Percentiles rank a stretch among this genome's conserved stretches.
phyloP scores from a whole-genome alignment of 495 filamentous ascomycete genomes.

The Cladorrhinum samala region DNA sequence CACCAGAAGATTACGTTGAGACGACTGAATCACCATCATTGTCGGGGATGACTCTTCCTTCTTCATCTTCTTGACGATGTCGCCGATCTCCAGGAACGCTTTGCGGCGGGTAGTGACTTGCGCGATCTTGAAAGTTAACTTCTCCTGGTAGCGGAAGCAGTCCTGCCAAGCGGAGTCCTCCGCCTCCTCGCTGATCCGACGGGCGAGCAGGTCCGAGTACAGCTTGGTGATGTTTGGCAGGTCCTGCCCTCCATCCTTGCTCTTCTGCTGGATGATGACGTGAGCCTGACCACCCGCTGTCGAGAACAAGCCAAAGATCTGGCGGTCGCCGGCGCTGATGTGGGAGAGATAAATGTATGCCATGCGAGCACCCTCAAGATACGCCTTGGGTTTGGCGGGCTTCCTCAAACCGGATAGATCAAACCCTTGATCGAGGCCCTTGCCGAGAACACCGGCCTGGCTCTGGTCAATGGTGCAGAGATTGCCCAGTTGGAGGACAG shows the following conservation, averaged over 20 bases:
- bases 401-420: constrained; percentile 71
- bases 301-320: constrained; percentile 92
- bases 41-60: constrained; percentile 73
- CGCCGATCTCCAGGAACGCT: constrained; percentile 76
- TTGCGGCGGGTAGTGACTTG: constrained; percentile 87
- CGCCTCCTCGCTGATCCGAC: constrained; percentile 55
- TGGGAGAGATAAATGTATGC: constrained; percentile 89
- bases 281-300: constrained; percentile 73
- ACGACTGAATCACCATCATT: constrained; percentile 85
- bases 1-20: constrained; percentile 68
- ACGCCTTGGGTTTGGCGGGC: constrained; percentile 59
- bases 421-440: constrained; percentile 89
- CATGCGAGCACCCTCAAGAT: constrained; percentile 62
- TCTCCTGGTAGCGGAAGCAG: constrained; percentile 81
- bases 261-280: constrained; percentile 75
- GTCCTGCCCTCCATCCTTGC: constrained; percentile 64
- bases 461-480: constrained; percentile 91
- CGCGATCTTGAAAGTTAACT: constrained; percentile 73
- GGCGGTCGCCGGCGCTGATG: constrained; percentile 78
- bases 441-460: constrained; percentile 85
- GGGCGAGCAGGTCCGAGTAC: constrained; percentile 68
- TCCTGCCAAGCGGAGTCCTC: constrained; percentile 65
- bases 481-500: constrained; percentile 81
- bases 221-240: constrained; percentile 87
- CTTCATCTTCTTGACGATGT: constrained; percentile 78